phyloP scores from a whole-genome alignment of 805 yeast genomes.

The Wickerhamiella nectarea region DNA sequence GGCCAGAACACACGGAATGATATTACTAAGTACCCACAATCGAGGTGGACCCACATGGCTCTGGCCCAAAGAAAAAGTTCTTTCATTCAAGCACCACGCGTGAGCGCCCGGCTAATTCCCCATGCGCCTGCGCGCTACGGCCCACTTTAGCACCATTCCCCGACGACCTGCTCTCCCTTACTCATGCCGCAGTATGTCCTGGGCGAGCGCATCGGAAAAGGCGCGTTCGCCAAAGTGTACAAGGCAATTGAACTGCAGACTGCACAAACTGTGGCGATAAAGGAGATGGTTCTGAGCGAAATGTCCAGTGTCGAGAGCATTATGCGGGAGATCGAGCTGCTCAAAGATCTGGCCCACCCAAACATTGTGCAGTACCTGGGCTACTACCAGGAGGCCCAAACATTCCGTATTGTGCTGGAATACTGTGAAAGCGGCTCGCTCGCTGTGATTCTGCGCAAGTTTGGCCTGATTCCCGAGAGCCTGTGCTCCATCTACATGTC shows the following conservation, averaged over 20 bases:
- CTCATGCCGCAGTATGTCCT: conserved; percentile 20
- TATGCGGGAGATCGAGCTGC: conserved; percentile 56
- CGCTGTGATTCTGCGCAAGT: conserved; percentile 37
- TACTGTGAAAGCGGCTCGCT: conserved; percentile 52
- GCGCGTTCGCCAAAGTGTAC: conserved; percentile 84
- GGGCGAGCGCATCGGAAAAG: conserved; percentile 63
- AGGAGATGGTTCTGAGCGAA: conserved; percentile 49
- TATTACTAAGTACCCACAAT: too few species aligned
- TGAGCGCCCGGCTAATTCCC: too few species aligned
- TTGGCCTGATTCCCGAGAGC: conserved; percentile 42
- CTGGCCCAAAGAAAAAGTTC: too few species aligned
- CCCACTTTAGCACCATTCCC: too few species aligned
- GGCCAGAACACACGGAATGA: too few species aligned
- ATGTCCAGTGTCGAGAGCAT: conserved; percentile 27
- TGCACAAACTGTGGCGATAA: conserved; percentile 61
- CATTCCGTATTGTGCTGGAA: conserved; percentile 50
- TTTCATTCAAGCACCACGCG: too few species aligned
- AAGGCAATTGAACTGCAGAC: conserved; percentile 55
- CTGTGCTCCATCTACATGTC: conserved; percentile 37
- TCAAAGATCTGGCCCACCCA: conserved; percentile 50
- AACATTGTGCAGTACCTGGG: conserved; percentile 59
- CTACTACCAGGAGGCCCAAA: conserved; percentile 40
- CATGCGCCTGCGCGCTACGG: too few species aligned
- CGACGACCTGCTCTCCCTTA: too few species aligned
- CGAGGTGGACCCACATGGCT: too few species aligned